Evolutionary conservation across 75 land plant genomes (phyloP), one percentile per base, ranked within the genome.

Genomic region (Ceratopteris richardii): DNA sequence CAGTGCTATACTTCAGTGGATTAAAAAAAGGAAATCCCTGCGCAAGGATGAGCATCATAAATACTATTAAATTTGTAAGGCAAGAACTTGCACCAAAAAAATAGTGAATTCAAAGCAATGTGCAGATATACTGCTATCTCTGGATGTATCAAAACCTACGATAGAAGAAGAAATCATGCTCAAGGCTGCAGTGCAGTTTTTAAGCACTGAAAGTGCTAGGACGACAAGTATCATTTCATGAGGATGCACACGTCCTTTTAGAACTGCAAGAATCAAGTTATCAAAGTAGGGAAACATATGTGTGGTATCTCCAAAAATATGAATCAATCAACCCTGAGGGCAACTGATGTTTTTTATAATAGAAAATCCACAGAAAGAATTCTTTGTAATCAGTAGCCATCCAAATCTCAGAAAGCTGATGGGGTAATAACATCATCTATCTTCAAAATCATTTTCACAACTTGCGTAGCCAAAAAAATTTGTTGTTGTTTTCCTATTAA

Each of bases 361-460:
- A 10, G 42, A 14, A 40, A 40, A 40, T 40, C 42, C 14, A 40
- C 42, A 14, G 13, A 40, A 14, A 9, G 42, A 40, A 40, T 40
- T 9, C 42, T 14, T 40, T 10, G 14, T 40, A 9, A 40, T 40
- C 14, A 10, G 42, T 40, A 40, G 13, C 14, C 42, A 10, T 40
- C 42, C 42, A 40, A 40, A 40, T 46, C 50, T 21, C 50, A 18
- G 50, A 46, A 46, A 46, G 12, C 14, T 14, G 91, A 71, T 5
- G 98, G 85, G 47, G 87, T 68, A 54, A 93, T 93, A 21, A 93
- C 98, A 70, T 93, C 96, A 67, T 94, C 96, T 58, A 94, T 94
- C 62, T 94, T 94, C 40, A 94, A 65, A 44, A 94, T 94, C 98
- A 94, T 94, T 72, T 94, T 94, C 42, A 94, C 98, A n/a, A 94